These are phyloP conservation scores for Trifolium pratense DNA, from an alignment of 306 rosid species.

Conservation along the genomic window DNA sequence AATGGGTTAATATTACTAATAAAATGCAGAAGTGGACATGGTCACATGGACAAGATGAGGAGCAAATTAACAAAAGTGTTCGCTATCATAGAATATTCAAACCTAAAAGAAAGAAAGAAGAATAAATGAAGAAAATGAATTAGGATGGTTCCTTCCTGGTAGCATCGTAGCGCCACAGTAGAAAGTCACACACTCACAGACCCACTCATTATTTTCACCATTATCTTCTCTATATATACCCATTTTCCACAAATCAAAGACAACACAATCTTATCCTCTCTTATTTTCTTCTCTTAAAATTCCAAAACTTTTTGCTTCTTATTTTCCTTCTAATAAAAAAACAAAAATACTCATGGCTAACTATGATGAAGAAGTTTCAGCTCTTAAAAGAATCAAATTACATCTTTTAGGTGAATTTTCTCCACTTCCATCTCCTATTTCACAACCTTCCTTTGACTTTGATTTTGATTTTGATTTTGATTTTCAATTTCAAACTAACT, in stretches of 20 bases:
- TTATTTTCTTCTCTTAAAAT: neutral
- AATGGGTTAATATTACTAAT: neutral
- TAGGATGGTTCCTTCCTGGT: slow-evolving; percentile 59
- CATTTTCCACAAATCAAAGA: slow-evolving; percentile 35
- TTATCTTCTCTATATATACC: slow-evolving; percentile 38
- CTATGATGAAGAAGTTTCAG: slow-evolving; percentile 53
- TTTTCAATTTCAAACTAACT: slow-evolving; percentile 6
- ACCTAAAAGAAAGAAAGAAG: neutral
- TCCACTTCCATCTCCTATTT: slow-evolving; percentile 41
- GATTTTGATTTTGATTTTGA: slow-evolving; percentile 9
- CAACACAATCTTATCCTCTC: neutral
- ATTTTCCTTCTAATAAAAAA: neutral
- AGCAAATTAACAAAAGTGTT: neutral
- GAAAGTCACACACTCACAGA: neutral
- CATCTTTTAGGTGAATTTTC: slow-evolving; percentile 76
- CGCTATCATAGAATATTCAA: slow-evolving; percentile 33
- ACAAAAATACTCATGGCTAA: slow-evolving; percentile 44
- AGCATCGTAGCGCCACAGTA: slow-evolving; percentile 27
- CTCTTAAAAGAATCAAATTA: slow-evolving; percentile 59
- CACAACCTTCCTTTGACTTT: slow-evolving; percentile 14
- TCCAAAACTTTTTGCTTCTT: neutral
- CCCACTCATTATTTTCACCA: neutral
- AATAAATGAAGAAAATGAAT: neutral
- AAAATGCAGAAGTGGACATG: neutral
- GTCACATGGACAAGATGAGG: neutral